Evolutionary conservation across 2,329 filamentous ascomycete genomes (phyloP).

Genomic region (Metarhizium rileyi): DNA sequence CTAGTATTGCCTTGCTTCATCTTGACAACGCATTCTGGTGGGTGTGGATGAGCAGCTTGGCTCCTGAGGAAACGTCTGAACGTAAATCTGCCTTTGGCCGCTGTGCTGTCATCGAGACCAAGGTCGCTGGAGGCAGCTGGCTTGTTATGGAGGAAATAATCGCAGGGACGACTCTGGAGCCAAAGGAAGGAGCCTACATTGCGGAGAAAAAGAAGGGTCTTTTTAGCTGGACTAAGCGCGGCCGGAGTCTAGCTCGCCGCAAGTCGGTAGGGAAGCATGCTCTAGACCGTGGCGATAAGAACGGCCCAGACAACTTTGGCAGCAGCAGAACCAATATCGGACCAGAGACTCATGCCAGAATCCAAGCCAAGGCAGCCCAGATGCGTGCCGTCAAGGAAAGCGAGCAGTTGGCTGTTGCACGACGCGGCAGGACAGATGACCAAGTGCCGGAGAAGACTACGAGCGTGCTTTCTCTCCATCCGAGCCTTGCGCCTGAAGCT

Average conservation of each 20-base stretch:
- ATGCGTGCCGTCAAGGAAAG: conserved; percentile 64
- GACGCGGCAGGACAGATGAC: conserved; percentile 47
- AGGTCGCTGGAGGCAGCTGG: conserved; percentile 75
- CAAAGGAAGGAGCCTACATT: conserved; percentile 77
- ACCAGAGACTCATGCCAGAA: conserved; percentile 84
- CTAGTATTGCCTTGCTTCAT: conserved; percentile 77
- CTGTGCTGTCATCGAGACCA: conserved; percentile 85
- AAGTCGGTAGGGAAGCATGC: conserved; percentile 60
- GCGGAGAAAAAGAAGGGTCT: conserved; percentile 93
- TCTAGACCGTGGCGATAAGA: conserved; percentile 34
- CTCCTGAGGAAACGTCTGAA: conserved; percentile 74
- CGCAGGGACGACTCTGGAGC: conserved; percentile 80
- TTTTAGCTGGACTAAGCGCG: conserved; percentile 74
- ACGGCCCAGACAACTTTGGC: conserved; percentile 30
- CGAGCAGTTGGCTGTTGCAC: conserved; percentile 35
- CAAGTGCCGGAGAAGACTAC: conserved; percentile 64
- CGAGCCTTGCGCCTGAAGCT: conserved; percentile 74
- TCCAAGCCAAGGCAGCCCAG: conserved; percentile 81
- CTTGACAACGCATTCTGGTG: conserved; percentile 98
- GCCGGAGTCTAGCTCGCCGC: conserved; percentile 52
- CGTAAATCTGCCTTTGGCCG: conserved; percentile 91
- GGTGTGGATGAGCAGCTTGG: conserved; percentile 98
- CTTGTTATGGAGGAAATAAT: conserved; percentile 94
- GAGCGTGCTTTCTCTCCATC: conserved; percentile 82
- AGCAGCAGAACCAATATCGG: conserved; percentile 75